Conservation (phyloP, 2,329 filamentous ascomycete species). For the Aquanectria penicillioides region DNA sequence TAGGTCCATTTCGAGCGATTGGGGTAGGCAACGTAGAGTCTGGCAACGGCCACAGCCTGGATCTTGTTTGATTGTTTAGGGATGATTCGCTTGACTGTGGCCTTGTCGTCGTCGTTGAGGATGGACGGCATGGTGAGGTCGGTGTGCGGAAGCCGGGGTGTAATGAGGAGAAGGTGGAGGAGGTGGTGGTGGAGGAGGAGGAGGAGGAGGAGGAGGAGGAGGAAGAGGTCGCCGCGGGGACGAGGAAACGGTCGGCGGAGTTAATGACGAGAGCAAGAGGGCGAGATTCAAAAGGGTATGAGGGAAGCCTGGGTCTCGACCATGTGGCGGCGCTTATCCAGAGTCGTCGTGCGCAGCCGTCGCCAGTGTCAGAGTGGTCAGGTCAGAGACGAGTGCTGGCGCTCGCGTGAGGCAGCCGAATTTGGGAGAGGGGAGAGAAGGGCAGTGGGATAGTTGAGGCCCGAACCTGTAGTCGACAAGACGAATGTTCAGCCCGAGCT, state of each 20-base stretch:
- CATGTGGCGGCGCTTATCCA: constrained; percentile 38
- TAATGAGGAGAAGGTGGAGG: not conserved
- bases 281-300: constrained; percentile 12
- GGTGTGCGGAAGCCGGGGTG: constrained; percentile 1
- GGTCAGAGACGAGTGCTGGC: constrained; percentile 27
- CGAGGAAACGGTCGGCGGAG: constrained; percentile 2
- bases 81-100: constrained; percentile 92
- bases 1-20: constrained; percentile 89
- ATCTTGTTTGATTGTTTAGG: constrained; percentile 98
- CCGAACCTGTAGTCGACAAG: constrained; percentile 24
- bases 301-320: constrained; percentile 33
- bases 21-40: constrained; percentile 92
- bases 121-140: constrained; percentile 67
- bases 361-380: constrained; percentile 17
- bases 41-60: constrained; percentile 91
- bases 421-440: constrained; percentile 13
- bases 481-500: constrained; percentile 40
- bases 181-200: not conserved
- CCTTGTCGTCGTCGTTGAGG: constrained; percentile 92
- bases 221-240: no score
- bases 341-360: constrained; percentile 32
- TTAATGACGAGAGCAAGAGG: not conserved
- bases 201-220: not conserved
- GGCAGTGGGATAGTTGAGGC: constrained; percentile 14
- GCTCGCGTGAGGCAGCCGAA: constrained; percentile 40